Evolutionary conservation across 1,139 yeast species (phyloP).

Genomic region (Geotrichum restrictum): DNA sequence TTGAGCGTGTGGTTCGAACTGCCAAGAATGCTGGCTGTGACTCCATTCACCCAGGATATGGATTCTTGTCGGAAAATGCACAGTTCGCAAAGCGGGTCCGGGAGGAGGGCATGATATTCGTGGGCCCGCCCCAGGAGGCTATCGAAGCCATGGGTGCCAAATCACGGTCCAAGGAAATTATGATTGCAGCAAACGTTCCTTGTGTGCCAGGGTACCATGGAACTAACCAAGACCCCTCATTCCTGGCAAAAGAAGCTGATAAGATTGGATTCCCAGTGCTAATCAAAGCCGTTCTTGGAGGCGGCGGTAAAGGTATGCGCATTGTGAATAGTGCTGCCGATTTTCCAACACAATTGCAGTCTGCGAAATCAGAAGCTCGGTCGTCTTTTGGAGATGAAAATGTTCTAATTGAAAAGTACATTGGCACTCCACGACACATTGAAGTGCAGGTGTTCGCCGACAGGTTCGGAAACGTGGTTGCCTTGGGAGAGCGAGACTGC

Average conservation of each 20-base stretch:
- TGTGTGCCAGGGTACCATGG: constrained; percentile 50
- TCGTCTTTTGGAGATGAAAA: constrained; percentile 45
- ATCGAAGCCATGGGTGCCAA: constrained; percentile 41
- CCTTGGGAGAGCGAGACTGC: constrained; percentile 49
- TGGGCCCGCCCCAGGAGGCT: constrained; percentile 45
- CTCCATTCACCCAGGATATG: constrained; percentile 48
- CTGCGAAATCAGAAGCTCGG: constrained; percentile 45
- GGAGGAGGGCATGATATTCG: constrained; percentile 42
- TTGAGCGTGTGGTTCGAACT: constrained; percentile 42
- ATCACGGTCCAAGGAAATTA: constrained; percentile 37
- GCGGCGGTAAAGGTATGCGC: constrained; percentile 52
- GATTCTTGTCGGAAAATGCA: constrained; percentile 46
- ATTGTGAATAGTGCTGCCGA: constrained; percentile 41
- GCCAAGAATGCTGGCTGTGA: constrained; percentile 43
- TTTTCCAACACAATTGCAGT: constrained; percentile 38
- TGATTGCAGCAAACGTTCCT: constrained; percentile 43
- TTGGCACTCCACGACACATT: constrained; percentile 46
- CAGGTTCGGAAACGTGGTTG: constrained; percentile 44
- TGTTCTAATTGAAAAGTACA: constrained; percentile 46
- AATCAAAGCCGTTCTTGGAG: constrained; percentile 51
- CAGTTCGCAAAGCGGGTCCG: constrained; percentile 43
- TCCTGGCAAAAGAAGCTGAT: constrained; percentile 39
- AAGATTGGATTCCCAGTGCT: constrained; percentile 48
- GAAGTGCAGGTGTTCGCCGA: constrained; percentile 50
- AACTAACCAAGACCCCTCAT: constrained; percentile 36